Conservation (phyloP, 2,329 filamentous ascomycete genomes). For the Cryphonectria radicalis region DNA sequence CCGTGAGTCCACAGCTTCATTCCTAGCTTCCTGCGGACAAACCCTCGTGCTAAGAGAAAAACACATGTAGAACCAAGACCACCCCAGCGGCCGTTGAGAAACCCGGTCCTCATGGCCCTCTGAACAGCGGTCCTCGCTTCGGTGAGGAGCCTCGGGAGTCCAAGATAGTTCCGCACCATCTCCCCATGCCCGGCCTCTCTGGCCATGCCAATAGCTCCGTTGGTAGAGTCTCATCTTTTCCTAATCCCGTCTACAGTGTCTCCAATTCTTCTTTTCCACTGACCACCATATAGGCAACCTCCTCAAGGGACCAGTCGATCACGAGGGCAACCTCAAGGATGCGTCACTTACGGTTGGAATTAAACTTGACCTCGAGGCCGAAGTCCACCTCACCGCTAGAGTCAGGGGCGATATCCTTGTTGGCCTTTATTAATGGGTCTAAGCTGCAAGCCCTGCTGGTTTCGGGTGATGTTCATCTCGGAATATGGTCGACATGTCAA, state of each 20-base stretch:
- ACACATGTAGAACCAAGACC: slow-evolving; percentile 17
- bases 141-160: not conserved
- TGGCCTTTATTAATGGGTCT: slow-evolving; percentile 51
- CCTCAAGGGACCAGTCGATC: slow-evolving; percentile 60
- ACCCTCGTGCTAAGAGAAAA: not conserved
- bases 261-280: not conserved
- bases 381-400: slow-evolving; percentile 63
- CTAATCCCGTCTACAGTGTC: not conserved
- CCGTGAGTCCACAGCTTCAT: slow-evolving; percentile 16
- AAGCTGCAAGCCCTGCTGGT: slow-evolving; percentile 7
- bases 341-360: slow-evolving; percentile 64
- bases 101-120: not conserved
- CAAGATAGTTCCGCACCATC: slow-evolving; percentile 18
- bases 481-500: slow-evolving; percentile 21
- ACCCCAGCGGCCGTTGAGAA: slow-evolving; percentile 11
- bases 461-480: slow-evolving; percentile 9
- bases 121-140: slow-evolving; percentile 23
- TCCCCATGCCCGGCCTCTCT: slow-evolving; percentile 18
- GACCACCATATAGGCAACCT: slow-evolving; percentile 48
- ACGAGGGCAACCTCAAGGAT: slow-evolving; percentile 60
- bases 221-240: slow-evolving; percentile 14
- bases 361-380: slow-evolving; percentile 67
- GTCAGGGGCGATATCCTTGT: slow-evolving; percentile 65
- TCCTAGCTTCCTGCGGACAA: not conserved
- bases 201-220: slow-evolving; percentile 13